Evolutionary conservation across 352 stramenopile species (phyloP).

Genomic region (Globisporangium paroecandrum): DNA sequence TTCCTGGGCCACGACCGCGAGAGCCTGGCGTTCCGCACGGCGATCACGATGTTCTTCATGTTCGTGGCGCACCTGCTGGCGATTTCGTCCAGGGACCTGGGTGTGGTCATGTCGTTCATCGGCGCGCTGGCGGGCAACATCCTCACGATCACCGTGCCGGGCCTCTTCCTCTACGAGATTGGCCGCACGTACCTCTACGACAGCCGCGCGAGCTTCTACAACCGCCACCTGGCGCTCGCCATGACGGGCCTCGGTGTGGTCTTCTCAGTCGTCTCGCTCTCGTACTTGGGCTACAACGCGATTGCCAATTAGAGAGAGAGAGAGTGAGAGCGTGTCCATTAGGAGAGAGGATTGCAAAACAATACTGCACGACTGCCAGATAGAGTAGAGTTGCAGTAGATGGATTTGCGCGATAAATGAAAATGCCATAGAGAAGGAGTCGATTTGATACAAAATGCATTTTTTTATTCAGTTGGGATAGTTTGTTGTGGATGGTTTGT

Average conservation of each 20-base stretch:
- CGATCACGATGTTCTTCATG: constrained; percentile 70
- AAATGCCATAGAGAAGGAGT: constrained; percentile 1
- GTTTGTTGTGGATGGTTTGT: background rate
- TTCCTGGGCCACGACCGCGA: constrained; percentile 69
- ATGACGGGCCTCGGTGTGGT: constrained; percentile 48
- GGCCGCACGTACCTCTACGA: constrained; percentile 53
- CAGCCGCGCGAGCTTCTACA: constrained; percentile 43
- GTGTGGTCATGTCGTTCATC: constrained; percentile 75
- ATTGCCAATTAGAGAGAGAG: constrained; percentile 24
- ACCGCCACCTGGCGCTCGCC: constrained; percentile 40
- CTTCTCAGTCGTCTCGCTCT: constrained; percentile 63
- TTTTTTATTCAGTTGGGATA: background rate
- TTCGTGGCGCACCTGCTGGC: constrained; percentile 57
- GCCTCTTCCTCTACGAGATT: constrained; percentile 75
- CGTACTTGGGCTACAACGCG: constrained; percentile 63
- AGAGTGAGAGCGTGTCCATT: background rate
- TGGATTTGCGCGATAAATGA: constrained; percentile 2
- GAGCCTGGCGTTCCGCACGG: constrained; percentile 63
- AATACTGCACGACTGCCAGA: background rate
- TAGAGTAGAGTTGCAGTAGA: constrained; percentile 1
- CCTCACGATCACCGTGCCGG: constrained; percentile 65
- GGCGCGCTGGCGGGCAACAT: constrained; percentile 70
- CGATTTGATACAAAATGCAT: background rate
- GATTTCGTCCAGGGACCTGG: constrained; percentile 57
- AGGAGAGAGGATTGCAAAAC: background rate